Percentiles rank a stretch among this genome's conserved stretches.
Conservation (phyloP, 805 yeast species). For the Candida nitratophila region DNA sequence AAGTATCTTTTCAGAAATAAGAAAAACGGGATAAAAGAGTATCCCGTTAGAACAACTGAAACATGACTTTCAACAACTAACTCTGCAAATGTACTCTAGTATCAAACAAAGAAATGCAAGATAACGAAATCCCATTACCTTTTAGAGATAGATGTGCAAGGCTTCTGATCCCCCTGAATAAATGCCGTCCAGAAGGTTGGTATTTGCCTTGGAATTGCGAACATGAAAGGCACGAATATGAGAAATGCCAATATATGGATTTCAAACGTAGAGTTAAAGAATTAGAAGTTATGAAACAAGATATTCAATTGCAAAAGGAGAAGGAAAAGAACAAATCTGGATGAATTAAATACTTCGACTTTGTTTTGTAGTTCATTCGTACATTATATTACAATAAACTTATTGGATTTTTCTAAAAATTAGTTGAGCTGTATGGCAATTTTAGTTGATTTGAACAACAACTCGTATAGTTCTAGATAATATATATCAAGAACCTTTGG, state of each 20-base stretch:
- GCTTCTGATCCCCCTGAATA: constrained; percentile 51
- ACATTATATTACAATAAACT: too few relatives aligned
- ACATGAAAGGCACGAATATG: constrained; percentile 76
- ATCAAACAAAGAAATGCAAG: constrained; percentile 78
- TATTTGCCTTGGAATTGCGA: constrained; percentile 67
- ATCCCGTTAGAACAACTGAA: constrained; percentile 7
- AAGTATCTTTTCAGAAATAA: too few relatives aligned
- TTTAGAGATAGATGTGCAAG: constrained; percentile 83
- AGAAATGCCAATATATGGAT: constrained; percentile 78
- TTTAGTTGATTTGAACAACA: too few relatives aligned
- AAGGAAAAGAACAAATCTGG: not conserved
- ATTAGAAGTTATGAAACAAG: constrained; percentile 47
- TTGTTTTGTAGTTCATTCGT: too few relatives aligned
- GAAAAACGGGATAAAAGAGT: constrained; percentile 5
- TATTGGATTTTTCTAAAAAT: too few relatives aligned
- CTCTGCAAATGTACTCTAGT: constrained; percentile 33
- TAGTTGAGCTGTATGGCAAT: too few relatives aligned
- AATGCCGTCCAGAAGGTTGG: constrained; percentile 50
- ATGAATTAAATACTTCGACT: too few relatives aligned
- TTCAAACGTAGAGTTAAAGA: constrained; percentile 75
- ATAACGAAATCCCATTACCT: constrained; percentile 66
- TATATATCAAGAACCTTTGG: too few relatives aligned
- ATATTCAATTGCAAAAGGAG: not conserved
- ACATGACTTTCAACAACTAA: not conserved
- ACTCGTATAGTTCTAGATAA: too few relatives aligned